Base-by-base conservation (phyloP, 2,329 filamentous ascomycete genomes). In the Kalaharituber pfeilii region DNA sequence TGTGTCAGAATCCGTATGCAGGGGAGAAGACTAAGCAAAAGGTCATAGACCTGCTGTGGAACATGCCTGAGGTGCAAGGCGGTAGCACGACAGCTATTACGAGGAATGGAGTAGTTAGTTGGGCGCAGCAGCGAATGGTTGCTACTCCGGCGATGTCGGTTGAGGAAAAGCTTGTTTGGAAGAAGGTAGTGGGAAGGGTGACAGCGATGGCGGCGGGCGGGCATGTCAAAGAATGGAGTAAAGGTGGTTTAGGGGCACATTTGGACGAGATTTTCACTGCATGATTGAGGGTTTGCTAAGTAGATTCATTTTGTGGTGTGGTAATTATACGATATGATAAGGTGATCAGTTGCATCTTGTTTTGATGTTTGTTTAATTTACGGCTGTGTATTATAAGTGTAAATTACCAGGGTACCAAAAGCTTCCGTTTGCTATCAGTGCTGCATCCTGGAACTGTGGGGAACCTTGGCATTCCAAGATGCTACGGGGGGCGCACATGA, bases 11-110 rank as follows among this genome's bases (percentile, higher is more conserved):
- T 13, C 20, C 18, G 5, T 28, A 49, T 29, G 36, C 25, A n/a
- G 28, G 25, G 13, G 22, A 26, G 20, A 55, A 39, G 26, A 25
- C 39, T 2, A 62, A 57, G 36, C 59, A 57, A 30, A 60, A 58
- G 36, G 53, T 63, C 30, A 20, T 63, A n/a, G 62, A 62, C 36
- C 50, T 64, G 5, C 45, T 64, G 29, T 64, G 63, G 62, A 62
- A 57, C 29, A 52, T 59, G 2, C 59, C 59, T 9, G 62, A 54
- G 11, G 53, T 64, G 27, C 57, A 61, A 18, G 63, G 62, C 2
- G 63, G 61, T 27, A 59, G 56, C 13, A 63, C 61, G 15, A 64
- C 63, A 33, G 53, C 62, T 15, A 59, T 63, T 20, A 64, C 62
- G 1, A 57, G 62, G 27, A 63, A 63, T 24, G 62, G 62, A 4